Conservation (phyloP, 2,329 filamentous ascomycete species). For the Stagonosporopsis chrysanthemi region DNA sequence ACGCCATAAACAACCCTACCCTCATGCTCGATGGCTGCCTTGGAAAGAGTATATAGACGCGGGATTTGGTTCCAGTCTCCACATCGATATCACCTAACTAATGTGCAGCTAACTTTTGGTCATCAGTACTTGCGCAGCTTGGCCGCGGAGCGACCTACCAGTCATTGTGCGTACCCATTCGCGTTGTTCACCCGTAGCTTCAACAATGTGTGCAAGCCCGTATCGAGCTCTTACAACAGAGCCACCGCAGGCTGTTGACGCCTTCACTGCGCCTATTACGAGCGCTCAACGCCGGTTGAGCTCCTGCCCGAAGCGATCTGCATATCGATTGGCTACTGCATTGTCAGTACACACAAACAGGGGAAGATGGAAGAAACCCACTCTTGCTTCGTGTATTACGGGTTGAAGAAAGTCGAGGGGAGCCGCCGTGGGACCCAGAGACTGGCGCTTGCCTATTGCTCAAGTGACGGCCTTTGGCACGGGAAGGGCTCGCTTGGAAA, state of each 20-base stretch:
- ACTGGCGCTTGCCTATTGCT: not conserved
- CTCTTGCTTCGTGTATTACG: conserved; percentile 14
- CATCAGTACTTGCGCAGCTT: not conserved
- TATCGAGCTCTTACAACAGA: not conserved
- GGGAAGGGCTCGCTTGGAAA: not conserved
- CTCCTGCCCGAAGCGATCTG: conserved; percentile 10
- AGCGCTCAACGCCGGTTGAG: conserved; percentile 3
- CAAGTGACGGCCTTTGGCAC: not conserved
- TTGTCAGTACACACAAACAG: not conserved
- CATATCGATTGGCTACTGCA: not conserved
- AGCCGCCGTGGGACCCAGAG: not conserved
- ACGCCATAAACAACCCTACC: not conserved
- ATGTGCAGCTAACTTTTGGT: not conserved
- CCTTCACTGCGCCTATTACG: not conserved
- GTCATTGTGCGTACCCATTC: not conserved
- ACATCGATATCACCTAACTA: not conserved
- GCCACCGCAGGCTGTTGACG: not conserved
- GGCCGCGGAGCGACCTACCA: too few relatives aligned
- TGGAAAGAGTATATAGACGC: not conserved
- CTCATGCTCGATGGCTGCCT: not conserved
- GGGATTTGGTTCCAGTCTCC: not conserved
- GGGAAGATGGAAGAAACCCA: not conserved
- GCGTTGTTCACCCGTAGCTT: not conserved
- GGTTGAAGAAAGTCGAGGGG: conserved; percentile 4
- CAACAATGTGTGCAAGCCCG: not conserved